These are phyloP conservation scores for Aspergillus bertholletiae DNA, from an alignment of 495 filamentous ascomycete genomes.

Conservation along the genomic window DNA sequence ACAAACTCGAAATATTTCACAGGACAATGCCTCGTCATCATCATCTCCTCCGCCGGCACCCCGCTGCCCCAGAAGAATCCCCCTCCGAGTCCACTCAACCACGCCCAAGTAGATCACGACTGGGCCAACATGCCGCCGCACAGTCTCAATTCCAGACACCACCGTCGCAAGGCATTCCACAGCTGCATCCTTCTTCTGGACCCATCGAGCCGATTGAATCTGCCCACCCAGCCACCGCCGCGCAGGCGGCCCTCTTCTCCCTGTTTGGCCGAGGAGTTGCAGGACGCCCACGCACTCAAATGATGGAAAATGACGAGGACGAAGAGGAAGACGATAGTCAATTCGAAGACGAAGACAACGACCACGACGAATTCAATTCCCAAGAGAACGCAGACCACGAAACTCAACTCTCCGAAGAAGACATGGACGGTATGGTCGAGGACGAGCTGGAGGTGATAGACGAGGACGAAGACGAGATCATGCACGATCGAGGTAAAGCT, in stretches of 20 bases:
- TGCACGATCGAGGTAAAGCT: constrained; percentile 40
- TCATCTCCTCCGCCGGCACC: constrained; percentile 18
- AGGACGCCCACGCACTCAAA: constrained; percentile 14
- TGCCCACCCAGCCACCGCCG: constrained; percentile 18
- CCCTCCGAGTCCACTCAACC: constrained; percentile 10
- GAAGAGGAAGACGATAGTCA: constrained; percentile 13
- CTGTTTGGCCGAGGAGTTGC: constrained; percentile 33
- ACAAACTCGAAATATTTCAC: not conserved
- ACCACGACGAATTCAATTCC: constrained; percentile 2
- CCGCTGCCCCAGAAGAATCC: not conserved
- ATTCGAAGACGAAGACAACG: constrained; percentile 13
- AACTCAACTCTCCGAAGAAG: constrained; percentile 17
- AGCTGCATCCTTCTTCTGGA: constrained; percentile 31
- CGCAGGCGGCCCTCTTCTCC: constrained; percentile 26
- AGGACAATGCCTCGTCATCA: constrained; percentile 24
- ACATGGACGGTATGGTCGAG: constrained; percentile 29
- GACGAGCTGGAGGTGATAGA: constrained; percentile 38
- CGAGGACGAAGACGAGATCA: constrained; percentile 40
- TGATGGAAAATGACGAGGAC: constrained; percentile 15
- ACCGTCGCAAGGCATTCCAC: constrained; percentile 28
- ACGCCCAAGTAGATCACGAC: constrained; percentile 4
- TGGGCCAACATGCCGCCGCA: constrained; percentile 8
- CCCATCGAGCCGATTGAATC: constrained; percentile 22
- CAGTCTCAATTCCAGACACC: constrained; percentile 38
- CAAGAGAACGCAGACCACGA: constrained; percentile 12